Evolutionary conservation across 1,284 basidiomycete species (phyloP).

Genomic region (Apiotrichum domesticum): DNA sequence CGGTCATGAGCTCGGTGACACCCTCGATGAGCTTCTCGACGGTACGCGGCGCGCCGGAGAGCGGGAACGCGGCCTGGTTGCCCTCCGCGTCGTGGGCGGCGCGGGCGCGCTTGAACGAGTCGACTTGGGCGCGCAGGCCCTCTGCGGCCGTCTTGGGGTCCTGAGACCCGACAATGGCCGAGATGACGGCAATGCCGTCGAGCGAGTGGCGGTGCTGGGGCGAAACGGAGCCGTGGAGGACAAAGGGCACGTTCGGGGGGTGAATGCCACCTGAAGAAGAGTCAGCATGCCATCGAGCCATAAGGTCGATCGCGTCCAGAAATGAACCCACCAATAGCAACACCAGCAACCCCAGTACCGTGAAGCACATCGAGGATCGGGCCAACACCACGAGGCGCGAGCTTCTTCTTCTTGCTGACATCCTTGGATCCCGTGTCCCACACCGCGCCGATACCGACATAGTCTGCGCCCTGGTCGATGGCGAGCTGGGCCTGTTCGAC

Average conservation of each 20-base stretch:
- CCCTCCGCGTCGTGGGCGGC: slow-evolving; percentile 10
- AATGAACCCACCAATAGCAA: slow-evolving; percentile 66
- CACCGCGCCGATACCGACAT: slow-evolving; percentile 78
- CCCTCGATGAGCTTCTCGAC: slow-evolving; percentile 41
- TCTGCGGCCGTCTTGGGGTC: slow-evolving; percentile 59
- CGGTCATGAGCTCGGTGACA: slow-evolving; percentile 52
- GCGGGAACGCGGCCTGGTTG: not conserved
- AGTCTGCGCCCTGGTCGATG: slow-evolving; percentile 61
- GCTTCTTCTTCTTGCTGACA: slow-evolving; percentile 53
- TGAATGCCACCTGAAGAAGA: slow-evolving; percentile 71
- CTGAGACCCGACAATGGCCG: slow-evolving; percentile 69
- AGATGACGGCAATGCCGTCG: slow-evolving; percentile 84
- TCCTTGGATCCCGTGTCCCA: slow-evolving; percentile 70
- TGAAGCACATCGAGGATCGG: slow-evolving; percentile 60
- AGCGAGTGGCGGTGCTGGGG: slow-evolving; percentile 53
- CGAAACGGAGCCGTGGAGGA: slow-evolving; percentile 64
- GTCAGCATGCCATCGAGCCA: not conserved
- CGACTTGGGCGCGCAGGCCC: slow-evolving; percentile 39
- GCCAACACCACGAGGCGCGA: slow-evolving; percentile 61
- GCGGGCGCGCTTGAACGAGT: slow-evolving; percentile 37
- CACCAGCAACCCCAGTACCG: slow-evolving; percentile 60
- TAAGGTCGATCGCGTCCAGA: too few species aligned
- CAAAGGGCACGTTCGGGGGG: slow-evolving; percentile 62
- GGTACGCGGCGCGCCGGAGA: not conserved
- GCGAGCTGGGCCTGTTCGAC: slow-evolving; percentile 56